Percentiles rank a stretch among this genome's conserved stretches.
Conservation (phyloP, 768 basidiomycete genomes). For the Aureoboletus auriporus region DNA sequence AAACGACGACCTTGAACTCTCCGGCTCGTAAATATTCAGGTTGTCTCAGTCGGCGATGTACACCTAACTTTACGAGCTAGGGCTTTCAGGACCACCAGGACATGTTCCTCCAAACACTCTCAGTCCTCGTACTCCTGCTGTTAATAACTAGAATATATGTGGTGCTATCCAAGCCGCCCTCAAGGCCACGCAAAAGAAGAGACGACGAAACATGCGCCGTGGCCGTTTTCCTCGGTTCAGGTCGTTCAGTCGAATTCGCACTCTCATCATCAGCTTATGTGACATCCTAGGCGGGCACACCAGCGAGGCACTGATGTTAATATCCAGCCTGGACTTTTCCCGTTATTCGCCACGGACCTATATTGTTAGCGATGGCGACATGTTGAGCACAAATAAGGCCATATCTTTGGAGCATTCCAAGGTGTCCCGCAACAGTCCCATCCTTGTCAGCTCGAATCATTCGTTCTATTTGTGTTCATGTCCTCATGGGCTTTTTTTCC, state of each 20-base stretch:
- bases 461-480: neutral
- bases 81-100: neutral
- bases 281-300: slow-evolving; percentile 82
- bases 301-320: slow-evolving; percentile 72
- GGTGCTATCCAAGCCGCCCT: slow-evolving; percentile 9
- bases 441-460: slow-evolving; percentile 13
- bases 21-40: too few species aligned
- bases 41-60: too few species aligned
- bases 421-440: neutral
- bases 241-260: slow-evolving; percentile 38
- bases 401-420: slow-evolving; percentile 51
- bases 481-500: slow-evolving; percentile 8
- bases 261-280: slow-evolving; percentile 7
- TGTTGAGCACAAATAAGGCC: slow-evolving; percentile 72
- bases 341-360: slow-evolving; percentile 80
- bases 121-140: slow-evolving; percentile 11
- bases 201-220: slow-evolving; percentile 40
- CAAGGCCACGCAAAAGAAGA: slow-evolving; percentile 13
- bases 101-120: slow-evolving; percentile 14
- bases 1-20: too few species aligned
- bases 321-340: slow-evolving; percentile 67
- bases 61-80: too few species aligned
- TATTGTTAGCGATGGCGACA: slow-evolving; percentile 77
- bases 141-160: slow-evolving; percentile 14
- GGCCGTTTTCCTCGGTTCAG: slow-evolving; percentile 92